Base-by-base conservation (phyloP, 2,329 filamentous ascomycete species). In the Curvularia spicifera region DNA sequence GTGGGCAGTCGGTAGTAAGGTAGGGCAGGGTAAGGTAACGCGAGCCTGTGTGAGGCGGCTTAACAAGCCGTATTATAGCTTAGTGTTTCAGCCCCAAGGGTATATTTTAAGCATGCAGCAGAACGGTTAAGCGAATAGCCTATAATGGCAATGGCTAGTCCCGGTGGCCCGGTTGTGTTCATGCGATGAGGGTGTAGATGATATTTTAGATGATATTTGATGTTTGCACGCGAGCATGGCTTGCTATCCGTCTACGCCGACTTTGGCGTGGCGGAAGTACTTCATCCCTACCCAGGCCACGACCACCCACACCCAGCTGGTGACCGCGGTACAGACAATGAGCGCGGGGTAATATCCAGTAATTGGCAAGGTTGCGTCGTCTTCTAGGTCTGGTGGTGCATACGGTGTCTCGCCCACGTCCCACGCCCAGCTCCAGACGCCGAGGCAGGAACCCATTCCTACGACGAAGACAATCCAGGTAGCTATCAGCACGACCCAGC, bases 251-350 rank as follows among this genome's bases (percentile, higher is more conserved):
- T 86, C 84, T 37, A 86, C 85, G 20, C 83, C 84, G 45, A 98
- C 96, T 80, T 97, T 97, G 33, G 95, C 94, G 82, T 99, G 95
- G 68, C 93, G 88, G 74, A 99, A 99, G 78, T 98, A 98, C 77
- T 99, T 99, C 94, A 99, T 98, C 24, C 95, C 95, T 48, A 98
- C 89, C 95, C 95, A 99, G 10, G 96, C 95, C 57, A 96, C 89
- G 12, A 97, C 87, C 18, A 98, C 95, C 95, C 95, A 99, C 5
- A 98, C 92, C 95, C 95, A 99, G 18, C 93, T 93, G 91, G 99
- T 97, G 28, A 99, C 91, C 3, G 93, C 89, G 3, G 94, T 97
- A 66, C 98, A 81, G 57, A 98, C 95, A 64, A 98, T 91, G 71
- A 99, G 80, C 10, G 93, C 92, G 24, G 95, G 95, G 78, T 99